Base-by-base conservation (phyloP, 2,329 filamentous ascomycete species). In the Aspergillus floridensis region DNA sequence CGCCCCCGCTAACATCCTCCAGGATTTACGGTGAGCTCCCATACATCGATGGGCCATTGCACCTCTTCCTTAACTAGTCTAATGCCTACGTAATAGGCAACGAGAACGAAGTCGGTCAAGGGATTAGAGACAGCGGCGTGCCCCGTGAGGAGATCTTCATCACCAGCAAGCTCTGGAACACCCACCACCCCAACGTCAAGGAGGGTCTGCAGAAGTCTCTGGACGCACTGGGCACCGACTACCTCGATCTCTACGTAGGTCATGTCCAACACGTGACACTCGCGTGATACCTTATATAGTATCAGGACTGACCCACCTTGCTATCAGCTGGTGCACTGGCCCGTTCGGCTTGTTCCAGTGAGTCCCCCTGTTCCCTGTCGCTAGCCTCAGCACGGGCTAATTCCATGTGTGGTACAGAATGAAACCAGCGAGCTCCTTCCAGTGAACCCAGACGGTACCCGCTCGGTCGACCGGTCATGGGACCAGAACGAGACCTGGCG, bases 101-200 rank as follows among this genome's bases (percentile, higher is more conserved):
- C 26, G 26, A 29, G 26, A 29, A 29, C 7, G 26, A 29, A 29
- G 26, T 29, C 7, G 26, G 26, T 8, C 26, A 29, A 7, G 26
- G 26, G 2, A 29, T 29, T 3, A 29, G 26, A 29, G 26, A 29
- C 26, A 29, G 26, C 26, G 26, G 26, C 5, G 26, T 29, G 7
- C 26, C 26, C 26, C 26, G 26, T 29, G 26, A 29, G 19, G 21
- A 48, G 7, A 22, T n/a, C 8, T 47, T 48, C 46, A 48, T 29
- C 26, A 29, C 26, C 26, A 29, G 26, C 26, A 29, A 29, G 26
- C 48, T 50, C n/a, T 85, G 91, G 81, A 92, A 93, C 57, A 89
- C 87, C 83, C 89, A 92, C 79, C 68, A 71, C 22, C 24, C 60
- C 7, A 86, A 89, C 78, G 82, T 84, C 60, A 86, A 86, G 35